Evolutionary conservation across 2,329 filamentous ascomycete genomes (phyloP), one percentile per base, ranked within the genome.

Genomic region (Diaporthe australafricana): DNA sequence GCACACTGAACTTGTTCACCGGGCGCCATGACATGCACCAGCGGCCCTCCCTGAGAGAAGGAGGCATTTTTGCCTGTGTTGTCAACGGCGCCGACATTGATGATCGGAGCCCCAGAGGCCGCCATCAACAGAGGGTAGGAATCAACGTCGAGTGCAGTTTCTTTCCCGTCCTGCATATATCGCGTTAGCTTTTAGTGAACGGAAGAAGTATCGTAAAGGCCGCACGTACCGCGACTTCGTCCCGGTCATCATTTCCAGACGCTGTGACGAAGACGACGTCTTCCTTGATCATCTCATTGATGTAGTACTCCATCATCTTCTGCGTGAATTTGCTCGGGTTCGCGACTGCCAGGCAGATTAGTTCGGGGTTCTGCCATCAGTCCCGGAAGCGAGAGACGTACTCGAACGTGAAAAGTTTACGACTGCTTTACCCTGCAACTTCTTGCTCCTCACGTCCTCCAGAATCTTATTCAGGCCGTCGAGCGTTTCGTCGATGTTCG

Each of bases 41-140:
- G 40, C 9, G 65, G 65, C 20, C 65, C 65, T 6, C 65, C 65
- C 50, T 55, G 47, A 1, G 65, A 68, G 20, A 68, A 68, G 22
- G 50, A 45, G 38, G 65, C 65, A 22, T 56, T 68, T 38, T 55
- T 40, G 22, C 65, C 65, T 8, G 48, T 55, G 38, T 55, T 68
- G 50, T 68, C 50, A 32, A 68, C 65, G 1, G 65, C 65, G 3
- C 65, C 65, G 25, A 68, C 65, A 3, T 68, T 68, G 35, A 68
- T 68, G 35, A 68, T 11, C 5, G 65, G 65, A 22, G 17, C 9
- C 1, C 65, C 65, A 5, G 35, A 40, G 20, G 50, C 50, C 20
- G 65, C 65, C 32, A 68, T 55, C 25, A 68, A 47, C 3, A 50
- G 25, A 20, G 65, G 65, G 6, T 32, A 68, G 38, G 32, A 30